Base-by-base conservation (phyloP, 805 yeast genomes). In the Candida khao-thaluensis region DNA sequence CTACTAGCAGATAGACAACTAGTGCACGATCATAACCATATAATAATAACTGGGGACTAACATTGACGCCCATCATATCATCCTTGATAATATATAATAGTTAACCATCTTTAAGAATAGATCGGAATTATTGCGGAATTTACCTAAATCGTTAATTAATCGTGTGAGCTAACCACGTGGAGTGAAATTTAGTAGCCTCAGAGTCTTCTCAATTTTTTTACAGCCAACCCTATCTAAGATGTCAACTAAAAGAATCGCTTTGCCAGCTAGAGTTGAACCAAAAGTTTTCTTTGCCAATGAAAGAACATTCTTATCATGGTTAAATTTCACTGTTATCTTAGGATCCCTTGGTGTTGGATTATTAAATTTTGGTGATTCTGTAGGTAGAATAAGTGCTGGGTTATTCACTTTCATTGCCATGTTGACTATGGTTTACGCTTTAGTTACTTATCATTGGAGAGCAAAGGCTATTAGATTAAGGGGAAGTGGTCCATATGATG, bases 401-500 rank as follows among this genome's bases (percentile, higher is more conserved):
- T 71, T 93, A 41, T 93, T 93, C 74, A 95, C 99, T 3, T 72
- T 91, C 45, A 90, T 93, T 40, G 95, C 99, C 47, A 91, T 93
- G 97, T 88, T 86, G 48, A 91, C 99, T 17, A 93, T 93, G 99
- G 76, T 83, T 2, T 93, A 93, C 56, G 99, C 99, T 1, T 75
- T 93, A 46, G 76, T 88, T 34, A 93, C 98, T 9, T 93, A 93
- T 64, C 99, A 93, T 66, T 95, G 99, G 99, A 86, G 99, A 72
- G 99, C 99, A 1, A 88, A 90, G 59, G 99, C 99, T 43, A 93
- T 93, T 52, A 82, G 99, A 65, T 77, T 91, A 67, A 82, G 98
- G 66, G 99, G 99, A 29, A 81, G 95, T 10, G 99, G 99, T 34
- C 99, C 99, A n/a, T 93, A 93, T 60, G 99, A 93, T 59, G 99